Evolutionary conservation across 2,329 filamentous ascomycete genomes (phyloP).

Genomic region (Cordyceps cicadae): DNA sequence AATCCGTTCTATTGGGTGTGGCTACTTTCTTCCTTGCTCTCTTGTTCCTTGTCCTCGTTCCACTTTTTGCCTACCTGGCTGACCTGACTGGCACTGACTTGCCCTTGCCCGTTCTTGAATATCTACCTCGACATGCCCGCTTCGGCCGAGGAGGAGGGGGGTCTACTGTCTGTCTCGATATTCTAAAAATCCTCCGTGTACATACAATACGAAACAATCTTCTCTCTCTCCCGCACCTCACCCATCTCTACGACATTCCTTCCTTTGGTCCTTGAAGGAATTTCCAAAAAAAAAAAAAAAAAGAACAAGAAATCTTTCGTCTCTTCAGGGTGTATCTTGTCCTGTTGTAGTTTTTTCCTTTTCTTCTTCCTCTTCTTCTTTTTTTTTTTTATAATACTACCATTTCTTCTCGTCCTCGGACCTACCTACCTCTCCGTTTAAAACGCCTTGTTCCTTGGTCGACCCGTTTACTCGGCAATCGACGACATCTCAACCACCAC

Average conservation of each 20-base stretch:
- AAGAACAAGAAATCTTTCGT: neutral
- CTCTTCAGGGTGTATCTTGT: slow-evolving; percentile 4
- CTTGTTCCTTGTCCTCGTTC: neutral
- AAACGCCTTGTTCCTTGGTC: slow-evolving; percentile 3
- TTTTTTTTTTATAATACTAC: slow-evolving; percentile 2
- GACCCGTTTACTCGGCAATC: slow-evolving; percentile 12
- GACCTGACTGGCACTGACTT: too few species aligned
- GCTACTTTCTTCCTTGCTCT: neutral
- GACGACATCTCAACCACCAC: slow-evolving; percentile 7
- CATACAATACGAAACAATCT: neutral
- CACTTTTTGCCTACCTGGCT: too few species aligned
- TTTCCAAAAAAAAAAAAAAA: neutral
- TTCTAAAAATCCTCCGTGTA: slow-evolving; percentile 7
- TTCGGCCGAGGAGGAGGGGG: neutral
- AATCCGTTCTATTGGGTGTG: neutral
- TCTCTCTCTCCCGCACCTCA: neutral
- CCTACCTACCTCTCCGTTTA: neutral
- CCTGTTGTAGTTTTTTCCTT: slow-evolving; percentile 1
- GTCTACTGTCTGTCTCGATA: neutral
- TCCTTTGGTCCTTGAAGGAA: neutral
- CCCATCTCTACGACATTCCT: slow-evolving; percentile 11
- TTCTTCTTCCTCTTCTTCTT: neutral
- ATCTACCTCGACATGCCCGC: slow-evolving; percentile 13
- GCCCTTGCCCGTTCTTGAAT: neutral
- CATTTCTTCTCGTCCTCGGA: neutral